A percentile compares a stretch with the other conserved stretches of the same genome.
Evolutionary conservation across 768 basidiomycete species (phyloP).

Genomic region (Boletus tylopilopsis): DNA sequence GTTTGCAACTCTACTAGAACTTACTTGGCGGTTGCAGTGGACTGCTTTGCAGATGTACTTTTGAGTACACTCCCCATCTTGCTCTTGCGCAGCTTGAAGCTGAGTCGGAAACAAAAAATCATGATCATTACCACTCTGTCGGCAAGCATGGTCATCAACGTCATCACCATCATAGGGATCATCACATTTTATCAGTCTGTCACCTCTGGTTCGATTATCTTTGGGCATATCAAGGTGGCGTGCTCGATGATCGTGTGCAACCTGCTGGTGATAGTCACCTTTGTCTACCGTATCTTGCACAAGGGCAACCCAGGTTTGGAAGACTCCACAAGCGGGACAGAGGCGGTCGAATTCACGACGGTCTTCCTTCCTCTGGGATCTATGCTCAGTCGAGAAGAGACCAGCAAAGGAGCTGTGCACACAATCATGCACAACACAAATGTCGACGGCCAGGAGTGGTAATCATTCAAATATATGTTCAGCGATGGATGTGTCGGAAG

Average conservation of each 20-base stretch:
- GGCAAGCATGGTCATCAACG: conserved; percentile 19
- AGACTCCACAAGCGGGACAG: not conserved
- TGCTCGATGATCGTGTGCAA: conserved; percentile 23
- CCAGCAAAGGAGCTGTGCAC: not conserved
- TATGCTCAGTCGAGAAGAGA: conserved; percentile 4
- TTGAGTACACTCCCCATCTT: conserved; percentile 20
- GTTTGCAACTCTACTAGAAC: not conserved
- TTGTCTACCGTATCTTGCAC: conserved; percentile 14
- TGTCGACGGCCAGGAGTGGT: conserved; percentile 2
- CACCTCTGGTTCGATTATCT: conserved; percentile 13
- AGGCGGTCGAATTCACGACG: conserved; percentile 9
- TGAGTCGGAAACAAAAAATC: conserved; percentile 13
- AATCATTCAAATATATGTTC: not conserved
- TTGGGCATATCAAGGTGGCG: conserved; percentile 21
- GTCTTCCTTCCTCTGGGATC: conserved; percentile 1
- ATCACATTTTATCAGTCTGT: conserved; percentile 1
- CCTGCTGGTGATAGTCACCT: conserved; percentile 19
- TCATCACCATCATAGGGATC: conserved; percentile 16
- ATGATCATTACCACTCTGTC: conserved; percentile 21
- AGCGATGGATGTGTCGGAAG: too few species aligned
- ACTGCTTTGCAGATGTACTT: conserved; percentile 18
- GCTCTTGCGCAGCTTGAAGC: conserved; percentile 11
- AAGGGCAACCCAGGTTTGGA: not conserved
- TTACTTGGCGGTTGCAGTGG: conserved; percentile 12
- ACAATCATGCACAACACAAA: not conserved